Conservation (phyloP, 148 eudicot genomes). For the Spergularia marina region DNA sequence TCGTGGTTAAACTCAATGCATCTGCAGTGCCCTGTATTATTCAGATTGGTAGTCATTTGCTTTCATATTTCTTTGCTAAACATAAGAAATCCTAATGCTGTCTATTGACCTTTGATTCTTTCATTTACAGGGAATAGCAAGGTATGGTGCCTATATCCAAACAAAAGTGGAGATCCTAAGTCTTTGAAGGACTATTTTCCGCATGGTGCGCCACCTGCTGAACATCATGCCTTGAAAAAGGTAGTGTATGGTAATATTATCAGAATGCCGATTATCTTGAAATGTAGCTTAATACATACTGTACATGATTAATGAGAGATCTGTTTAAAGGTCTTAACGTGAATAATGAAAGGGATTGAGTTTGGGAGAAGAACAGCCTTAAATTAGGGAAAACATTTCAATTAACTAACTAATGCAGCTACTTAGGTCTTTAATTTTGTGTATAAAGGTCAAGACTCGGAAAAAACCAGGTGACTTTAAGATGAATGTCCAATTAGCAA, state of each 20-base stretch:
- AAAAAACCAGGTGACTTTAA: background rate
- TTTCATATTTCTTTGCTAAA: conserved; percentile 1
- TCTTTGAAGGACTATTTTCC: conserved; percentile 60
- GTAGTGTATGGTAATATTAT: conserved; percentile 15
- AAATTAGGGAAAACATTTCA: background rate
- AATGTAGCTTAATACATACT: too few species aligned
- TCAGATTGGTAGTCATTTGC: background rate
- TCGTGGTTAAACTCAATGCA: background rate
- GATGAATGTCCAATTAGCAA: background rate
- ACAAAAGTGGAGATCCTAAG: conserved; percentile 59
- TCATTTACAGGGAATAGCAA: conserved; percentile 61
- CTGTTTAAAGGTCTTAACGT: background rate
- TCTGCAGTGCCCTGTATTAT: background rate
- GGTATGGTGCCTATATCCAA: conserved; percentile 89
- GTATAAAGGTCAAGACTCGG: background rate
- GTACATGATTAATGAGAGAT: background rate
- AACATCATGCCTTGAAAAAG: conserved; percentile 25
- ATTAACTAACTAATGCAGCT: background rate
- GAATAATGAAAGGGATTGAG: background rate
- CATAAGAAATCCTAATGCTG: background rate
- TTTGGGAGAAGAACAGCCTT: background rate
- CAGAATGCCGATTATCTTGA: background rate
- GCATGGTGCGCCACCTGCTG: conserved; percentile 22
- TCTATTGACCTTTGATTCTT: conserved; percentile 3
- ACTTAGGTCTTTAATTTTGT: background rate